Base-by-base conservation (phyloP, 345 rosid genomes). In the Murraya koenigii region DNA sequence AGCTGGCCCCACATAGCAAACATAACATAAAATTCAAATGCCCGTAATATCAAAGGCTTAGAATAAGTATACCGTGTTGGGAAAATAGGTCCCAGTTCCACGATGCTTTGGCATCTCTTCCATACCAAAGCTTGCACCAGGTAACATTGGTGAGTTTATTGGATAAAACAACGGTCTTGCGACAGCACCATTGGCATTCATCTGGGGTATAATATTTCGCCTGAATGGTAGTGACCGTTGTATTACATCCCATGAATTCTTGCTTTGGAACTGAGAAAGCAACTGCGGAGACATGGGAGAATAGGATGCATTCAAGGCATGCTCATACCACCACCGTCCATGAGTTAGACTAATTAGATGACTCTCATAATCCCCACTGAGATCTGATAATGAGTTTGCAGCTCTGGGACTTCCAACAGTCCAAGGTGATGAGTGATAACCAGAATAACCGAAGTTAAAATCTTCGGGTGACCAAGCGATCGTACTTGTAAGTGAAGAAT, bases 71-170 rank as follows among this genome's bases (percentile, higher is more conserved):
- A 91, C 95, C 90, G 80, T 76, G 79, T 86, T 91, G 55, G 93
- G 92, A 61, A 94, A 88, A 86, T 91, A 94, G 36, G 97, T 94
- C 80, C 97, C 98, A 15, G 93, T 94, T 80, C 97, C 98, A 36
- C 94, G 85, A 59, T 89, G 92, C 86, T 87, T 94, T 64, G 90
- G 80, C 82, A 84, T 67, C 74, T 92, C 98, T 74, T 94, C 93
- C 33, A 89, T 80, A 32, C 85, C 88, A 84, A 86, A 91, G 66
- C 81, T 83, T 74, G 83, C 72, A 74, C 83, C 86, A 74, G 84
- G 85, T 70, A 90, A 64, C 64, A 90, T 62, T 39, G 82, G 89
- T 75, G 90, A 77, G 39, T 79, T 87, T 77, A 91, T 66, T 33
- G 85, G 89, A 69, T 82, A 87, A 82, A 84, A 86, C 54, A 80